These are phyloP conservation scores for Pestalotiopsis sp. DNA, from an alignment of 2,329 filamentous ascomycete genomes.

Conservation along the genomic window DNA sequence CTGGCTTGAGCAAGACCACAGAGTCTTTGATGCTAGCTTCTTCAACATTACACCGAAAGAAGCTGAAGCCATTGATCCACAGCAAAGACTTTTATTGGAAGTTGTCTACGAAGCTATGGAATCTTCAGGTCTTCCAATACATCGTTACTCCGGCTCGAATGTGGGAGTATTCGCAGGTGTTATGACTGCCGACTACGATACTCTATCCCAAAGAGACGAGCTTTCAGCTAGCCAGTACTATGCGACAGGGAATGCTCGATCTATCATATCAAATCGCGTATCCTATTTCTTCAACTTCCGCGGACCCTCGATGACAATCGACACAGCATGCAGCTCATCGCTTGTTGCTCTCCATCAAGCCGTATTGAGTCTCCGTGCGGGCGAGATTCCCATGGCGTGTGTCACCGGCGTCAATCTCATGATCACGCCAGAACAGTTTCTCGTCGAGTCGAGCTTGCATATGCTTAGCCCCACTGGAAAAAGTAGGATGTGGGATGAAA, in stretches of 20 bases:
- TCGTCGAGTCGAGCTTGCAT: conserved; percentile 43
- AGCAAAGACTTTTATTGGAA: conserved; percentile 35
- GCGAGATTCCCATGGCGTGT: conserved; percentile 43
- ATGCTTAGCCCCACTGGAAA: conserved; percentile 48
- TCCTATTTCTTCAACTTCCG: conserved; percentile 43
- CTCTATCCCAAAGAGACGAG: conserved; percentile 31
- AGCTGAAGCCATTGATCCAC: conserved; percentile 36
- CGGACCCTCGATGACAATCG: conserved; percentile 41
- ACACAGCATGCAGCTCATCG: conserved; percentile 44
- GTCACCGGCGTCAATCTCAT: conserved; percentile 48
- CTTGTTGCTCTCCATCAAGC: conserved; percentile 40
- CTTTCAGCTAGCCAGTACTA: conserved; percentile 32
- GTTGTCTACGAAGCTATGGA: conserved; percentile 40
- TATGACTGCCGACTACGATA: conserved; percentile 36
- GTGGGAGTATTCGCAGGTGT: conserved; percentile 35
- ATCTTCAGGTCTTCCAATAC: conserved; percentile 30
- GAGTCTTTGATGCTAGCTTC: conserved; percentile 33
- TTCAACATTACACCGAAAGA: conserved; percentile 39
- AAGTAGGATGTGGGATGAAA: conserved; percentile 51
- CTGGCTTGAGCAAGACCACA: conserved; percentile 30
- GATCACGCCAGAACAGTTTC: conserved; percentile 45
- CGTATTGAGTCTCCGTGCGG: conserved; percentile 41
- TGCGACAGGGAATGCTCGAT: conserved; percentile 34
- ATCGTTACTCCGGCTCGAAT: conserved; percentile 27
- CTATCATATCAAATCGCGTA: conserved; percentile 41